Conservation (phyloP, 257 asterid genomes). For the Solanum sitiens region DNA sequence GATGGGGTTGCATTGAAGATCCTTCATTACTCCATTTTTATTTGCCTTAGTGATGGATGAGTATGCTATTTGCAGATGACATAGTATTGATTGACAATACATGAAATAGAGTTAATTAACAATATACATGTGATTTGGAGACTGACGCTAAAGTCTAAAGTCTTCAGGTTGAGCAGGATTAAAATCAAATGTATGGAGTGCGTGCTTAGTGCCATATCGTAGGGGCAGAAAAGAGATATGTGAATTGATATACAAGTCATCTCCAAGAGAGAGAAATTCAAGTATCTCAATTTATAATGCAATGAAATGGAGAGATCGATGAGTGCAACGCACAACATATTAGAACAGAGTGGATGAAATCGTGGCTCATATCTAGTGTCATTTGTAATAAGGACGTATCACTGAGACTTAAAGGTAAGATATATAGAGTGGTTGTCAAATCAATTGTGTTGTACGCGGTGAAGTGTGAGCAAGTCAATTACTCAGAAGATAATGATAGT, state of each 20-base stretch:
- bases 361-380: neutral
- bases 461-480: neutral
- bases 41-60: neutral
- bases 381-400: neutral
- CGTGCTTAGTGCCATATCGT: neutral
- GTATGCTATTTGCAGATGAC: too few relatives aligned
- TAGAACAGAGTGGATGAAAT: neutral
- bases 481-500: too few relatives aligned
- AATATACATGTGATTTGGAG: neutral
- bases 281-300: neutral
- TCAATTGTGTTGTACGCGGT: neutral
- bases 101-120: neutral
- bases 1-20: neutral
- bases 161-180: too few relatives aligned
- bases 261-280: neutral
- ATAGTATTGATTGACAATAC: too few relatives aligned
- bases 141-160: too few relatives aligned
- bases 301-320: neutral
- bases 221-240: neutral
- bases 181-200: too few relatives aligned
- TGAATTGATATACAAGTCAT: neutral
- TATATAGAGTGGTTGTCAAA: neutral
- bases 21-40: neutral
- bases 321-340: too few relatives aligned
- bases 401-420: neutral